Percentiles rank a stretch among this genome's conserved stretches.
Evolutionary conservation across 1,284 basidiomycete species (phyloP).

Genomic region (Cutaneotrichosporon cutaneum): DNA sequence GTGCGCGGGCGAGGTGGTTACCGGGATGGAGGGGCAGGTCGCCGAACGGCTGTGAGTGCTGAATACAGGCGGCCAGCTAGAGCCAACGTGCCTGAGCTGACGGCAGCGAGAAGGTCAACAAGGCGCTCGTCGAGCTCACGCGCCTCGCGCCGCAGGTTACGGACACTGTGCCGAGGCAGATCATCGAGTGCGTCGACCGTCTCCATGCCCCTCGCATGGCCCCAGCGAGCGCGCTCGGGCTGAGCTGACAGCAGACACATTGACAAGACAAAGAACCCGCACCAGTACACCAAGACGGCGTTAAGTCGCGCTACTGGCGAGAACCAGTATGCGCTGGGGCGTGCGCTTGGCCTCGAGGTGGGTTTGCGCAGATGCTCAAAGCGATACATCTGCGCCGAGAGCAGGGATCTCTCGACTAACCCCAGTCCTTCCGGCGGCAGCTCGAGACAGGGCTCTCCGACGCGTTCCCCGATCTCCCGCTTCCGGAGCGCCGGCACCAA

Average conservation of each 20-base stretch:
- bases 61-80: too few relatives aligned
- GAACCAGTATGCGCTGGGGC: conserved; percentile 48
- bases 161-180: conserved; percentile 41
- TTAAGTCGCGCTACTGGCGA: conserved; percentile 44
- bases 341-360: conserved; percentile 47
- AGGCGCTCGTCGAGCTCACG: conserved; percentile 32
- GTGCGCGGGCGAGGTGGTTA: conserved; percentile 46
- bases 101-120: conserved; percentile 37
- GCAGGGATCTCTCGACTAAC: conserved; percentile 3
- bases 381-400: background rate
- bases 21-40: conserved; percentile 40
- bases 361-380: conserved; percentile 9
- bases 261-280: conserved; percentile 40
- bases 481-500: conserved; percentile 41
- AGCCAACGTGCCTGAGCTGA: background rate
- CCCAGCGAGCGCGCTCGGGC: background rate
- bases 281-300: conserved; percentile 39
- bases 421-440: conserved; percentile 44
- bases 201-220: background rate
- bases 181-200: conserved; percentile 43
- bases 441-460: conserved; percentile 33
- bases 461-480: conserved; percentile 40
- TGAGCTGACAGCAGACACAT: conserved; percentile 24
- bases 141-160: conserved; percentile 33
- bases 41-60: conserved; percentile 40